Conservation (phyloP, 2,329 filamentous ascomycete species). For the Phaeophleospora eucalypticola region DNA sequence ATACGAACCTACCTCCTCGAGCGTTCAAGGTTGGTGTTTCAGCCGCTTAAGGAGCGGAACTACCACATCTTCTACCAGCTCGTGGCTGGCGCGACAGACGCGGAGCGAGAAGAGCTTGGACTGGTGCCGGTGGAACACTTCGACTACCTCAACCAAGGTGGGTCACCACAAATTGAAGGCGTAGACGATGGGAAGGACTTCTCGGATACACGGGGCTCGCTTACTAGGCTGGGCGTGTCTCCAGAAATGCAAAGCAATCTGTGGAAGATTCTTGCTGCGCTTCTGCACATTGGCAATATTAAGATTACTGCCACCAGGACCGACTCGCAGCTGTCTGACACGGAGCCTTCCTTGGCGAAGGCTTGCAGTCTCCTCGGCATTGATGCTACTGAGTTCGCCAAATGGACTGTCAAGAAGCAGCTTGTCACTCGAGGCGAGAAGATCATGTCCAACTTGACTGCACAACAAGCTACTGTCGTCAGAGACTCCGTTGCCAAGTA, state of each 20-base stretch:
- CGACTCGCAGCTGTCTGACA: slow-evolving; percentile 75
- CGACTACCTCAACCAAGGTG: slow-evolving; percentile 94
- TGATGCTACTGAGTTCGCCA: slow-evolving; percentile 78
- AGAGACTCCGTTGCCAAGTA: slow-evolving; percentile 97
- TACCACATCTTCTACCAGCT: slow-evolving; percentile 99
- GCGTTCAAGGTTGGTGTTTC: slow-evolving; percentile 92
- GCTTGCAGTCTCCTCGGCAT: slow-evolving; percentile 86
- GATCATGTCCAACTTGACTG: slow-evolving; percentile 91
- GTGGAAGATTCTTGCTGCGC: slow-evolving; percentile 82
- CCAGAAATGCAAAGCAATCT: slow-evolving; percentile 73
- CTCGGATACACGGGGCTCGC: slow-evolving; percentile 76
- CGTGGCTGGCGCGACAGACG: slow-evolving; percentile 82
- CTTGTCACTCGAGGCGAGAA: slow-evolving; percentile 94
- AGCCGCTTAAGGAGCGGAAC: slow-evolving; percentile 94
- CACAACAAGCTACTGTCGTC: slow-evolving; percentile 89
- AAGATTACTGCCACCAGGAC: slow-evolving; percentile 89
- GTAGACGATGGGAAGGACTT: slow-evolving; percentile 96
- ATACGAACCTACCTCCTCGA: slow-evolving; percentile 95
- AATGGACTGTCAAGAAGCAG: slow-evolving; percentile 99
- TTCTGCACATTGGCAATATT: slow-evolving; percentile 92
- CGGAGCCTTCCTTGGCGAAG: slow-evolving; percentile 75
- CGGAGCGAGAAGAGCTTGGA: slow-evolving; percentile 73
- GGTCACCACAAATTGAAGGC: slow-evolving; percentile 83
- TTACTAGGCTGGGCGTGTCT: slow-evolving; percentile 81
- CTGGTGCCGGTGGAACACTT: slow-evolving; percentile 84